Evolutionary conservation across 2,329 filamentous ascomycete species (phyloP), one percentile per base, ranked within the genome.

Genomic region (Orbilia ellipsospora): DNA sequence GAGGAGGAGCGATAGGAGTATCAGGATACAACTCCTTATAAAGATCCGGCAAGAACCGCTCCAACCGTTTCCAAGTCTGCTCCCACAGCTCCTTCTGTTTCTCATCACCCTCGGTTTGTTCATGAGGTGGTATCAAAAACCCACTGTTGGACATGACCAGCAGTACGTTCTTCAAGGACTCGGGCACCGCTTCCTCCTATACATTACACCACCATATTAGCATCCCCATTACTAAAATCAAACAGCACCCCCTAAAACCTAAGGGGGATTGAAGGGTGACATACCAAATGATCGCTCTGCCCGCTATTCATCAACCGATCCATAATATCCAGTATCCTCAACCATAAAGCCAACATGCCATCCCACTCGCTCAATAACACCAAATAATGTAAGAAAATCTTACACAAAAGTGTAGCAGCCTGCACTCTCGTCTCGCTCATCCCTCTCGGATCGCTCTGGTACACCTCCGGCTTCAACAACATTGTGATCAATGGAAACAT

Each of bases 381-480:
- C 2, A 98, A 86, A 82, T 97, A 98, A 81, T 97, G 94, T 74
- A 99, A 83, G 83, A 97, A 99, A 1, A 97, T 94, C 82, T 96
- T 97, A 85, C 92, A 97, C 13, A 99, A 86, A 59, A 99, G 85
- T 8, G 92, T 97, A 0, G 94, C 92, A 0, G 92, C 92, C 80
- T 97, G 92, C 0, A 98, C 92, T 51, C 95, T 87, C 61, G 95
- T 98, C 82, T 98, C 94, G 78, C 92, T 92, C 95, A 99, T 99
- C 44, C 95, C 95, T 42, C 91, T 86, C 0, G 92, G 91, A 81
- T 99, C 95, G 1, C 91, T 91, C 63, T 94, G 93, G 82, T 96
- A 97, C 8, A 97, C 90, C 82, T 99, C 95, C 0, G 95, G 95
- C 82, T 97, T 97, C 15, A 99, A 86, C 1, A 99, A 86, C 77